phyloP scores from a whole-genome alignment of 73 alveolate species.

The Blepharisma japonicum region DNA sequence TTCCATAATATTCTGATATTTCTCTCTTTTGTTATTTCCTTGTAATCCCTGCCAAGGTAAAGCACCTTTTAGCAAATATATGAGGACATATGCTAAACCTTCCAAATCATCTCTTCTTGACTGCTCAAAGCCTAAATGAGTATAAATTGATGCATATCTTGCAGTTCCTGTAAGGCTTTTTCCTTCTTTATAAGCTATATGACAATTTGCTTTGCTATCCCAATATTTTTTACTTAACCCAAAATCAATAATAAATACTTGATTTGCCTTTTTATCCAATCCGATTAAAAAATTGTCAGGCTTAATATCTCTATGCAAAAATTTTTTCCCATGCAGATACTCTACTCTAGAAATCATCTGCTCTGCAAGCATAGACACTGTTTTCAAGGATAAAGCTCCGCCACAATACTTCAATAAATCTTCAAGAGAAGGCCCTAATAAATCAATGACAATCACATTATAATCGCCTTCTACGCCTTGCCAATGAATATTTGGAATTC shows the following conservation, averaged over 20 bases:
- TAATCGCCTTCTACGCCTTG: slow-evolving; percentile 79
- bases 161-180: slow-evolving; percentile 59
- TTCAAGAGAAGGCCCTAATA: slow-evolving; percentile 85
- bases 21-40: slow-evolving; percentile 74
- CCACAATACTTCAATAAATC: slow-evolving; percentile 71
- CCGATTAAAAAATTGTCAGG: slow-evolving; percentile 84
- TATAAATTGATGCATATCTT: slow-evolving; percentile 58
- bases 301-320: slow-evolving; percentile 80
- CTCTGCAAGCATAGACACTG: slow-evolving; percentile 79
- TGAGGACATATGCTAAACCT: slow-evolving; percentile 58
- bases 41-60: slow-evolving; percentile 88
- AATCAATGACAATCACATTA: slow-evolving; percentile 85
- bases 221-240: slow-evolving; percentile 53
- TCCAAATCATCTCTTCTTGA: slow-evolving; percentile 77
- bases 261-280: slow-evolving; percentile 46
- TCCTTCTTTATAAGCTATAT: slow-evolving; percentile 53
- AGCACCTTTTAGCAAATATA: slow-evolving; percentile 43
- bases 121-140: slow-evolving; percentile 66
- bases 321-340: slow-evolving; percentile 69
- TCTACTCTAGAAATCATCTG: slow-evolving; percentile 76
- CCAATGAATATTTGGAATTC: slow-evolving; percentile 79
- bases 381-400: slow-evolving; percentile 72
- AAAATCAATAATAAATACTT: slow-evolving; percentile 52
- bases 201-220: slow-evolving; percentile 35
- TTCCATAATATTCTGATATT: slow-evolving; percentile 66